Conservation (phyloP, 805 yeast genomes). For the Saturnispora gosingensis region DNA sequence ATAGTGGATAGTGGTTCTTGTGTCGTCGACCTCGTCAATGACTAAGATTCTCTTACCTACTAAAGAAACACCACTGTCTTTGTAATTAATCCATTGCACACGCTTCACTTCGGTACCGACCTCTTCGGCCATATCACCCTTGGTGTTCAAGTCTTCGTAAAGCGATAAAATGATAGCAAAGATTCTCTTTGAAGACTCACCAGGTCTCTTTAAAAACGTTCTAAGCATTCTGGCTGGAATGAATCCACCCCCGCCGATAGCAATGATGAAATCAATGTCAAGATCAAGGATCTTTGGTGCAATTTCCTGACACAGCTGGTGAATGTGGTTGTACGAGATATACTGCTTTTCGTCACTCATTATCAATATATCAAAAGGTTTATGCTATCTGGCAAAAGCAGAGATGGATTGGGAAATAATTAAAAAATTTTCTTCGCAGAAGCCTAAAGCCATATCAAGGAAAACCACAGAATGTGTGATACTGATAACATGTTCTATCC, state of each 20-base stretch:
- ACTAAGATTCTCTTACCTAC: constrained; percentile 64
- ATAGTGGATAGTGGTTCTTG: constrained; percentile 75
- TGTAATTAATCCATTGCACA: constrained; percentile 78
- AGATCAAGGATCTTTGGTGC: constrained; percentile 52
- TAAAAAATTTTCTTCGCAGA: background rate
- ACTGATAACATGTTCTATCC: background rate
- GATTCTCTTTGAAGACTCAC: constrained; percentile 81
- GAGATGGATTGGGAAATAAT: background rate
- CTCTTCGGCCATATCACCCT: constrained; percentile 45
- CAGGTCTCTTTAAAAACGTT: constrained; percentile 82
- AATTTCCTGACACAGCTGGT: constrained; percentile 39
- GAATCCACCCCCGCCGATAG: constrained; percentile 86
- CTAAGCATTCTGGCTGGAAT: constrained; percentile 95
- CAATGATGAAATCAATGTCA: constrained; percentile 85
- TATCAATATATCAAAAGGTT: background rate
- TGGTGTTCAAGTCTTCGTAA: constrained; percentile 71
- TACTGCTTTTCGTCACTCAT: constrained; percentile 40
- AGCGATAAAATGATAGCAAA: constrained; percentile 91
- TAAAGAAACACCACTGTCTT: constrained; percentile 49
- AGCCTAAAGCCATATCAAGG: background rate
- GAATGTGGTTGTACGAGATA: constrained; percentile 74
- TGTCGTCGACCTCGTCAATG: constrained; percentile 81
- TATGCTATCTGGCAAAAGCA: background rate
- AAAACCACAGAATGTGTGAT: background rate
- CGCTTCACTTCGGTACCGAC: constrained; percentile 64